These are phyloP conservation scores for Taphrina deformans DNA, from an alignment of 1,139 yeast species.

Conservation along the genomic window DNA sequence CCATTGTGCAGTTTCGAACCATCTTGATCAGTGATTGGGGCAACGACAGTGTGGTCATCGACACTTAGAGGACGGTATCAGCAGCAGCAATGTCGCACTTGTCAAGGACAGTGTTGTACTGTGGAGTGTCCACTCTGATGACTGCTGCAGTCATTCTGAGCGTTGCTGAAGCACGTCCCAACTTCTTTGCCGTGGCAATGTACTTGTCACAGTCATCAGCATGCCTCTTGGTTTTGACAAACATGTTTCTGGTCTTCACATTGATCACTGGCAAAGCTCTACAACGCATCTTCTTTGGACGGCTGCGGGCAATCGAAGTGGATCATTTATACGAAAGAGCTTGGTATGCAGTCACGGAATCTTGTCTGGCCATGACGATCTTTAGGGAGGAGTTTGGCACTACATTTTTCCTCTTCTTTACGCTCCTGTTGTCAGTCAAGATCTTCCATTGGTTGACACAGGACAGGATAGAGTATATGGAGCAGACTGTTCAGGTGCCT, in stretches of 20 bases:
- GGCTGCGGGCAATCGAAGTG: slow-evolving; percentile 67
- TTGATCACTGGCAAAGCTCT: slow-evolving; percentile 51
- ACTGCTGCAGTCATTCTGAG: slow-evolving; percentile 45
- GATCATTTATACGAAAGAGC: slow-evolving; percentile 73
- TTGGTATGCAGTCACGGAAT: slow-evolving; percentile 65
- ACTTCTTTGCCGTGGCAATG: slow-evolving; percentile 51
- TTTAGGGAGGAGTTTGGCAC: slow-evolving; percentile 60
- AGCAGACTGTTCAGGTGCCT: slow-evolving; percentile 41
- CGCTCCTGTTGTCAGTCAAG: slow-evolving; percentile 55
- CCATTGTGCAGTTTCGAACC: too few species aligned
- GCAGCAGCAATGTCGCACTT: slow-evolving; percentile 2
- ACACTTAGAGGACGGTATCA: background rate
- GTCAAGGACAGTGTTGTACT: slow-evolving; percentile 12
- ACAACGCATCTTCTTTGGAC: slow-evolving; percentile 66
- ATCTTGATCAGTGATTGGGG: too few species aligned
- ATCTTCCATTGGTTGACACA: slow-evolving; percentile 72
- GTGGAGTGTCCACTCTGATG: slow-evolving; percentile 40
- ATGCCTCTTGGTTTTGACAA: slow-evolving; percentile 48
- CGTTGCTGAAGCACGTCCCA: slow-evolving; percentile 49
- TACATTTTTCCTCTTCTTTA: slow-evolving; percentile 48
- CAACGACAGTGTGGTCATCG: too few species aligned
- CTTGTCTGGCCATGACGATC: slow-evolving; percentile 64
- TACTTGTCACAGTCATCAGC: slow-evolving; percentile 51
- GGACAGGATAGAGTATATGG: slow-evolving; percentile 45
- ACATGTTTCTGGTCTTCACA: slow-evolving; percentile 50